Conservation (phyloP, 2,329 filamentous ascomycete species). For the Lachnellula willkommii region DNA sequence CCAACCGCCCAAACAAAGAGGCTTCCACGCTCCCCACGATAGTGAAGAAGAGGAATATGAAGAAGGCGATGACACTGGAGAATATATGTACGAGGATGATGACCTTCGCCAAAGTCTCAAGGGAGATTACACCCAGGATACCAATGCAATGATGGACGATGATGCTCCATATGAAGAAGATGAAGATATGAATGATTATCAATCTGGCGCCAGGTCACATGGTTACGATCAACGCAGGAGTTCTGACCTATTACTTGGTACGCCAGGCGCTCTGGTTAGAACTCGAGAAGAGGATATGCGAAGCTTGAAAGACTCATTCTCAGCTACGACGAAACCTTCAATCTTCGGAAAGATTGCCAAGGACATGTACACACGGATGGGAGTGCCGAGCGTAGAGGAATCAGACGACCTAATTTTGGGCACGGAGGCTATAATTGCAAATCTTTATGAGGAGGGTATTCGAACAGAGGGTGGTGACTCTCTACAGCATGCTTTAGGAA, state of each 20-base stretch:
- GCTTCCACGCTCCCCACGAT: constrained; percentile 26
- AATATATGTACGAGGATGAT: constrained; percentile 35
- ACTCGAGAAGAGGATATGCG: constrained; percentile 13
- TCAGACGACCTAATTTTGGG: constrained; percentile 65
- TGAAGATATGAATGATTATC: constrained; percentile 23
- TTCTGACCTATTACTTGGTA: constrained; percentile 37
- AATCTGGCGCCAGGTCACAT: constrained; percentile 23
- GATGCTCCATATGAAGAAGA: constrained; percentile 38
- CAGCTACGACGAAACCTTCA: constrained; percentile 13
- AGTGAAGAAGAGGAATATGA: constrained; percentile 37
- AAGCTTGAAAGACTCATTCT: constrained; percentile 15
- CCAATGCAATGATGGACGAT: constrained; percentile 34
- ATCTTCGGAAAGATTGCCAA: constrained; percentile 64
- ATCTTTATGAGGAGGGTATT: constrained; percentile 59
- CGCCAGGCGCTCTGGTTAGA: constrained; percentile 12
- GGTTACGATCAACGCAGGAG: constrained; percentile 38
- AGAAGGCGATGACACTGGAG: constrained; percentile 33
- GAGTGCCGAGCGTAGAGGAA: constrained; percentile 60
- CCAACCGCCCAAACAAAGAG: constrained; percentile 29
- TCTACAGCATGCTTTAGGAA: constrained; percentile 52
- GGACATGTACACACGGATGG: constrained; percentile 56
- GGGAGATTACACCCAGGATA: constrained; percentile 32
- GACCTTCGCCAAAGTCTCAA: constrained; percentile 36
- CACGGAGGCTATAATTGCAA: constrained; percentile 66
- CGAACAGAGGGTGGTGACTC: constrained; percentile 50